Conservation (phyloP, 2,329 filamentous ascomycete species). For the Canariomyces notabilis region DNA sequence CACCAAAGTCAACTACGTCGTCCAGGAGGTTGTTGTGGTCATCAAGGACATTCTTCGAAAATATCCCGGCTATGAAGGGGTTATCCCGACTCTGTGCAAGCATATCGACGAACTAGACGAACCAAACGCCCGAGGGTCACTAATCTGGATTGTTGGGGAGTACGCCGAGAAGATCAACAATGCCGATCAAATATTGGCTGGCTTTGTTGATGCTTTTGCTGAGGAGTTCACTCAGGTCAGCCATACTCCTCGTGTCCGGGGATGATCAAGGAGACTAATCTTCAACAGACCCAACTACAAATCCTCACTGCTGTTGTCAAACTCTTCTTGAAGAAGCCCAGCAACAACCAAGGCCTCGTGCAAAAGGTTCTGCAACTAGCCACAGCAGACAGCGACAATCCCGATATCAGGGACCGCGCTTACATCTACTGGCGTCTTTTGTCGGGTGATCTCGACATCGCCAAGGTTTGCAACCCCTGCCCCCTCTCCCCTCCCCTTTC, state of each 20-base stretch:
- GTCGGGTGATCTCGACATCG: slow-evolving; percentile 83
- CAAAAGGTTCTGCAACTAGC: slow-evolving; percentile 91
- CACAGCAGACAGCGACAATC: slow-evolving; percentile 93
- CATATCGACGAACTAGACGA: slow-evolving; percentile 97
- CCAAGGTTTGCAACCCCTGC: slow-evolving; percentile 59
- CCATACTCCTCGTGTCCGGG: slow-evolving; percentile 5
- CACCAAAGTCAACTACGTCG: slow-evolving; percentile 98
- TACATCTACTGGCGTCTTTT: slow-evolving; percentile 98
- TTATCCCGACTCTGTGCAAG: slow-evolving; percentile 92
- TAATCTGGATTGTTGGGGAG: slow-evolving; percentile 99
- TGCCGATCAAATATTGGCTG: slow-evolving; percentile 85
- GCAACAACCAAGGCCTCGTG: slow-evolving; percentile 83
- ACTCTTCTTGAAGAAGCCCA: slow-evolving; percentile 93
- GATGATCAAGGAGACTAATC: slow-evolving; percentile 14
- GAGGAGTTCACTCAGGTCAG: slow-evolving; percentile 91
- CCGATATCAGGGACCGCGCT: slow-evolving; percentile 91
- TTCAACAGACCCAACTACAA: slow-evolving; percentile 80
- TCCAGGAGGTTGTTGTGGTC: slow-evolving; percentile 97
- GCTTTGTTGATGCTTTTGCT: slow-evolving; percentile 90
- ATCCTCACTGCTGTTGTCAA: slow-evolving; percentile 97
- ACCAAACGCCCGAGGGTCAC: slow-evolving; percentile 78
- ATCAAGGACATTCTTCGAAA: slow-evolving; percentile 98
- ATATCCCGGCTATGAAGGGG: slow-evolving; percentile 95
- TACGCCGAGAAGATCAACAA: slow-evolving; percentile 99
- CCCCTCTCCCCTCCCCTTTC: neutral